A percentile compares a stretch with the other conserved stretches of the same genome.
phyloP scores from a whole-genome alignment of 768 basidiomycete species.

The Macrolepiota dolichaula region DNA sequence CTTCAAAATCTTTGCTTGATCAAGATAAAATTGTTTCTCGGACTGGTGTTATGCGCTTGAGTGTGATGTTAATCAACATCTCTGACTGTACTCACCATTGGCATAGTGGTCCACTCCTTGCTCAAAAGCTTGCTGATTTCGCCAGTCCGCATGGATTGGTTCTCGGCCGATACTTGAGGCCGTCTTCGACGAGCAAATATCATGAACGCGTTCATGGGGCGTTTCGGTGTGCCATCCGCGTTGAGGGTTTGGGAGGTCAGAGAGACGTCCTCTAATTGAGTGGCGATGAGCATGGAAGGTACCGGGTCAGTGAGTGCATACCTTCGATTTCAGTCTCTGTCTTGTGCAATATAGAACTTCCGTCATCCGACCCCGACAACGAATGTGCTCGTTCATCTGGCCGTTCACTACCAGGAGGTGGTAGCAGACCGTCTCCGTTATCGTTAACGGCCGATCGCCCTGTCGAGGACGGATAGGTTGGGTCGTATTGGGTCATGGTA shows the following conservation, averaged over 20 bases:
- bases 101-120: constrained; percentile 84
- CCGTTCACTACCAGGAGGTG: constrained; percentile 20
- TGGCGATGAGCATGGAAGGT: constrained; percentile 4
- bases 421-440: not conserved
- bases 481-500: constrained; percentile 12
- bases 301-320: constrained; percentile 20
- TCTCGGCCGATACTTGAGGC: constrained; percentile 82
- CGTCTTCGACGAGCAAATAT: constrained; percentile 82
- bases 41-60: constrained; percentile 36
- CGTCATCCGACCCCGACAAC: constrained; percentile 57
- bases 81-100: constrained; percentile 45
- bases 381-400: constrained; percentile 45
- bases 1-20: constrained; percentile 82
- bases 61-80: constrained; percentile 8
- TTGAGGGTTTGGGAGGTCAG: constrained; percentile 80
- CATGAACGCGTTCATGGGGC: constrained; percentile 95
- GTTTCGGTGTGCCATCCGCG: constrained; percentile 83
- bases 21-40: constrained; percentile 85
- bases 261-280: constrained; percentile 34
- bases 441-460: constrained; percentile 1
- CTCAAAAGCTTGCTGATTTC: constrained; percentile 87
- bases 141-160: constrained; percentile 87
- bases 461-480: constrained; percentile 8
- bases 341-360: constrained; percentile 38
- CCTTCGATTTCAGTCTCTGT: constrained; percentile 45